Evolutionary conservation across 371 early-diverging fungal species (phyloP).

Genomic region (Gilbertella persicaria): DNA sequence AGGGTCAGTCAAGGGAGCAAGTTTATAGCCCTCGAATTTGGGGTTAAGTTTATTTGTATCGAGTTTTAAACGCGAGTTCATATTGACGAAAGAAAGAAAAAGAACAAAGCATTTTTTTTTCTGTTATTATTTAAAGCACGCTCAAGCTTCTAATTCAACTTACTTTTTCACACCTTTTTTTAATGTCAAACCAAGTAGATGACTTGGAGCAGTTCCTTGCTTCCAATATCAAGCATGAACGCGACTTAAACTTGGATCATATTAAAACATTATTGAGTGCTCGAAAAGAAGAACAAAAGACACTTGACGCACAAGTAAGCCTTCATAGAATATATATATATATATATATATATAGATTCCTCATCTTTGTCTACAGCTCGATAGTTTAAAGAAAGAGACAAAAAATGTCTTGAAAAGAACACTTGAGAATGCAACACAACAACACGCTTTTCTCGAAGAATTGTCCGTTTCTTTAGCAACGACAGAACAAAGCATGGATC

Average conservation of each 20-base stretch:
- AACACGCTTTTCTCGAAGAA: slow-evolving; percentile 12
- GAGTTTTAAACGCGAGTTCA: slow-evolving; percentile 6
- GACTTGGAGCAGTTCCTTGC: slow-evolving; percentile 5
- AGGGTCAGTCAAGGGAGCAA: slow-evolving; percentile 50
- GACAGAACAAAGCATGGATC: slow-evolving; percentile 17
- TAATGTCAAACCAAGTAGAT: slow-evolving; percentile 1
- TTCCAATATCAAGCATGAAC: slow-evolving; percentile 1
- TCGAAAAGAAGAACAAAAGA: slow-evolving; percentile 13
- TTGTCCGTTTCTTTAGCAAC: slow-evolving; percentile 14
- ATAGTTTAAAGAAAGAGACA: slow-evolving; percentile 6
- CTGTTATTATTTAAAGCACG: neutral
- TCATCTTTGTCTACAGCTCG: neutral
- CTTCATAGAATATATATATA: neutral
- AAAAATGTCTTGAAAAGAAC: slow-evolving; percentile 9
- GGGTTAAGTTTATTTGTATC: slow-evolving; percentile 46
- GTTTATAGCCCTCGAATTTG: slow-evolving; percentile 74
- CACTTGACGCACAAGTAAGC: slow-evolving; percentile 26
- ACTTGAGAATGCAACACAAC: slow-evolving; percentile 6
- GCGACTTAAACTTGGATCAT: slow-evolving; percentile 9
- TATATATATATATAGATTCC: too few relatives aligned
- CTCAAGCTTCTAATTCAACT: too few relatives aligned
- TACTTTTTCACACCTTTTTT: neutral
- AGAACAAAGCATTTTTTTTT: neutral
- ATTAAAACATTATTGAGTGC: slow-evolving; percentile 12
- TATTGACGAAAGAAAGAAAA: neutral